Evolutionary conservation across 352 stramenopile species (phyloP).

Genomic region (Phytophthora lateralis): DNA sequence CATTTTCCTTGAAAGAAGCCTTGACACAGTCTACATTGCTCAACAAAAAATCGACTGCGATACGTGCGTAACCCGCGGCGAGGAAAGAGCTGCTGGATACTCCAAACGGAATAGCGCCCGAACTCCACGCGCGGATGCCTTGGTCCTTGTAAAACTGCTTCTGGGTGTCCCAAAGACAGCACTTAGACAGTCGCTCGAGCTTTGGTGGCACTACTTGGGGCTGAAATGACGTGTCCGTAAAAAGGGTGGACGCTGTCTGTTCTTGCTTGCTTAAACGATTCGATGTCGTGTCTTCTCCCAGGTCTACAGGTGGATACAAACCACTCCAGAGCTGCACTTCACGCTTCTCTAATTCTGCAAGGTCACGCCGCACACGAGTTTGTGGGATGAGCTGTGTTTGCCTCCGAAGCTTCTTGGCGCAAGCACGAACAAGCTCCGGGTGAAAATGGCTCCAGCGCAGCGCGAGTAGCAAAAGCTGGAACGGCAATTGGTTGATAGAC

Average conservation of each 20-base stretch:
- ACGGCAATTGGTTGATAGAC: conserved; percentile 54
- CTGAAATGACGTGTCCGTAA: not conserved
- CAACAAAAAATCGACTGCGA: conserved; percentile 58
- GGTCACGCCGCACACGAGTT: conserved; percentile 38
- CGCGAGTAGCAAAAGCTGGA: conserved; percentile 70
- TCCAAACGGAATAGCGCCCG: conserved; percentile 73
- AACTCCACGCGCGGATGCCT: conserved; percentile 78
- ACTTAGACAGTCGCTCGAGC: conserved; percentile 52
- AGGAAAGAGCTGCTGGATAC: conserved; percentile 84
- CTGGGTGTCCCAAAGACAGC: conserved; percentile 70
- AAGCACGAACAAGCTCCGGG: conserved; percentile 39
- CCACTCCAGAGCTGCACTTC: conserved; percentile 40
- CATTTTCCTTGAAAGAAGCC: conserved; percentile 9
- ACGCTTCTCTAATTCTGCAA: conserved; percentile 35
- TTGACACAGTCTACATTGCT: conserved; percentile 16
- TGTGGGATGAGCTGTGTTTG: conserved; percentile 62
- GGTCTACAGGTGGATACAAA: conserved; percentile 20
- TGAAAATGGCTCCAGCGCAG: conserved; percentile 81
- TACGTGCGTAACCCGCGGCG: conserved; percentile 62
- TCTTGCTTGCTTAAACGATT: conserved; percentile 4
- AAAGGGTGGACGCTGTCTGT: not conserved
- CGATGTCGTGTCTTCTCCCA: not conserved
- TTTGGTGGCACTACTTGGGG: not conserved
- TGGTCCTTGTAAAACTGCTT: conserved; percentile 84
- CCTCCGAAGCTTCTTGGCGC: conserved; percentile 50